Conservation (phyloP, 208 protist genomes). For the Trichomonas tenax region DNA sequence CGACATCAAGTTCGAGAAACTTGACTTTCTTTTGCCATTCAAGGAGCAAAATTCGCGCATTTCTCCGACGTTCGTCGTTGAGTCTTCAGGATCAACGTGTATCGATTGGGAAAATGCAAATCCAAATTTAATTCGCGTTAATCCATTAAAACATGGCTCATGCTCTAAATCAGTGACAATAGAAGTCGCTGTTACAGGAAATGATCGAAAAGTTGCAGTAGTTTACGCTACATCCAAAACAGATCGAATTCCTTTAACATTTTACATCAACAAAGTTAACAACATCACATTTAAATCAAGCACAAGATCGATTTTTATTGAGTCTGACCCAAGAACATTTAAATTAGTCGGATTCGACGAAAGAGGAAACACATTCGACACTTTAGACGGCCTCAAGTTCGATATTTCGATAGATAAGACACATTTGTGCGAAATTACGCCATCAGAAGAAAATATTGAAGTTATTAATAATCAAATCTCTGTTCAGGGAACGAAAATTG, state of each 20-base stretch:
- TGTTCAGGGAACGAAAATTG: not conserved
- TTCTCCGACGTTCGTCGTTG: not conserved
- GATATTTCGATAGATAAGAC: not conserved
- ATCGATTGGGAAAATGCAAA: not conserved
- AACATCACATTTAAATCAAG: not conserved
- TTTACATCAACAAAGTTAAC: not conserved
- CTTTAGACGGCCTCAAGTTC: not conserved
- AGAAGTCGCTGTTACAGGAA: not conserved
- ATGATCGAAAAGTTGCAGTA: not conserved
- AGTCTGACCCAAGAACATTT: not conserved
- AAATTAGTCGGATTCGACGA: not conserved
- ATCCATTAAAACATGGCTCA: not conserved
- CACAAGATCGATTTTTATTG: not conserved
- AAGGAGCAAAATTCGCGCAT: not conserved
- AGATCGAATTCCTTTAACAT: not conserved
- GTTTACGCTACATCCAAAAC: not conserved
- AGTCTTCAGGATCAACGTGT: not conserved
- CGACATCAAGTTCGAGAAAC: not conserved
- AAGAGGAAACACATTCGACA: not conserved
- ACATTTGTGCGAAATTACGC: not conserved
- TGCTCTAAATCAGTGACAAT: not conserved
- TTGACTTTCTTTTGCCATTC: not conserved
- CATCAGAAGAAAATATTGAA: not conserved
- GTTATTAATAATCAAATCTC: not conserved
- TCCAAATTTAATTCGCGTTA: not conserved